phyloP scores from a whole-genome alignment of 2,329 filamentous ascomycete species.

The Sarocladiaceae sp. region DNA sequence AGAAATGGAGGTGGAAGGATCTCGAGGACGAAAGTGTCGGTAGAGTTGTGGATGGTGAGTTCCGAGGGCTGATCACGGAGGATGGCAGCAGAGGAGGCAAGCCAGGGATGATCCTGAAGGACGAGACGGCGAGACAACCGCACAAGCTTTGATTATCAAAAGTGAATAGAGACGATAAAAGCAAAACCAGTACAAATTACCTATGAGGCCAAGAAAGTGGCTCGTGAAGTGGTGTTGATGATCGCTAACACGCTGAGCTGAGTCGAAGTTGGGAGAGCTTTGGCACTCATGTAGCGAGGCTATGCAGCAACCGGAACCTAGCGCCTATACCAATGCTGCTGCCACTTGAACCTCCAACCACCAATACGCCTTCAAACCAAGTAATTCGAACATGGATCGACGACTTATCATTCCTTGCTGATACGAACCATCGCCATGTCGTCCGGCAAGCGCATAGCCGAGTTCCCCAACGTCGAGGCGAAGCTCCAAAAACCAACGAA shows the following conservation, averaged over 20 bases:
- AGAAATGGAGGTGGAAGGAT: slow-evolving; percentile 59
- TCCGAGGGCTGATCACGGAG: slow-evolving; percentile 37
- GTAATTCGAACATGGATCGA: not conserved
- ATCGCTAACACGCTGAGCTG: too few relatives aligned
- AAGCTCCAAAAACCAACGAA: slow-evolving; percentile 77
- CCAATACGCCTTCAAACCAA: not conserved
- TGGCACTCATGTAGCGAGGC: not conserved
- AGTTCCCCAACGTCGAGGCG: slow-evolving; percentile 66
- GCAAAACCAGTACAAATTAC: too few relatives aligned
- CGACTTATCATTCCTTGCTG: too few relatives aligned
- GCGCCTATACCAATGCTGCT: not conserved
- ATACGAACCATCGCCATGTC: slow-evolving; percentile 32
- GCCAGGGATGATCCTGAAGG: slow-evolving; percentile 38
- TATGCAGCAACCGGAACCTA: slow-evolving; percentile 4
- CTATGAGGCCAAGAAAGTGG: too few relatives aligned
- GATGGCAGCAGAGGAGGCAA: slow-evolving; percentile 47
- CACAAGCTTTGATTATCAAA: slow-evolving; percentile 10
- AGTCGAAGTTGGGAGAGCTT: not conserved
- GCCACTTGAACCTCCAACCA: not conserved
- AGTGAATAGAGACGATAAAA: too few relatives aligned
- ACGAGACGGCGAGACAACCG: slow-evolving; percentile 28
- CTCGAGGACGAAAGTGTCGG: slow-evolving; percentile 33
- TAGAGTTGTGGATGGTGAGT: slow-evolving; percentile 27
- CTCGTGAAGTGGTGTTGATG: too few relatives aligned
- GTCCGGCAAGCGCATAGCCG: slow-evolving; percentile 39